Evolutionary conservation across 2,329 filamentous ascomycete genomes (phyloP).

Genomic region (Colletotrichum costaricense): DNA sequence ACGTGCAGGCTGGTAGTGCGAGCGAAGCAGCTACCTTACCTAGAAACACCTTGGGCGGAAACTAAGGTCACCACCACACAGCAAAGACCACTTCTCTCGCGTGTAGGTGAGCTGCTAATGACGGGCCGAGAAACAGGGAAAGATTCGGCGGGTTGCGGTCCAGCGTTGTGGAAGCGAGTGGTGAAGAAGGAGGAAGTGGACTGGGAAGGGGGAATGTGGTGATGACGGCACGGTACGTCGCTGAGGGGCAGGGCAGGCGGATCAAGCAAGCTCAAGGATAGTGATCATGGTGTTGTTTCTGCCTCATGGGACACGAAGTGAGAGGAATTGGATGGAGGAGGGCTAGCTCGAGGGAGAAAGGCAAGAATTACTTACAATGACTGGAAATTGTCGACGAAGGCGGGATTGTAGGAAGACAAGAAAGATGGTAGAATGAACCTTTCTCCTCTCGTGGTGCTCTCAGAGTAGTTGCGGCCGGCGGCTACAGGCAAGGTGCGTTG

Average conservation of each 20-base stretch:
- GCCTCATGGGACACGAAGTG: conserved; percentile 16
- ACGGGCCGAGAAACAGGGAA: conserved; percentile 29
- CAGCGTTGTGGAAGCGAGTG: conserved; percentile 9
- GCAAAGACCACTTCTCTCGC: conserved; percentile 23
- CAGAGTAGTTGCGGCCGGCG: conserved; percentile 4
- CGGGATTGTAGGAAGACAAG: conserved; percentile 8
- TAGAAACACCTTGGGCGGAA: background rate
- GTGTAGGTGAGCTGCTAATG: conserved; percentile 23
- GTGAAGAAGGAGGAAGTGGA: conserved; percentile 12
- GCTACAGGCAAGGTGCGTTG: background rate
- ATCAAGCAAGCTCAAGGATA: conserved; percentile 29
- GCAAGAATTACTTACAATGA: conserved; percentile 29
- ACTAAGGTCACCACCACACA: conserved; percentile 15
- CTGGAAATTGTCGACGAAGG: conserved; percentile 24
- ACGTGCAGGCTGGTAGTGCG: conserved; percentile 39
- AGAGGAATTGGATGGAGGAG: background rate
- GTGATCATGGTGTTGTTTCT: conserved; percentile 26
- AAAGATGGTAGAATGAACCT: background rate
- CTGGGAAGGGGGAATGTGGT: conserved; percentile 31
- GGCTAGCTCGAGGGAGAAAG: conserved; percentile 9
- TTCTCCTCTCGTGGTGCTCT: background rate
- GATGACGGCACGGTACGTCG: conserved; percentile 36
- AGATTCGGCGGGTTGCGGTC: conserved; percentile 10
- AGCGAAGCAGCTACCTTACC: conserved; percentile 26
- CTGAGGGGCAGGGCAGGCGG: conserved; percentile 34